Conservation (phyloP, 805 yeast genomes). For the Groenewaldozyma tartarivorans region DNA sequence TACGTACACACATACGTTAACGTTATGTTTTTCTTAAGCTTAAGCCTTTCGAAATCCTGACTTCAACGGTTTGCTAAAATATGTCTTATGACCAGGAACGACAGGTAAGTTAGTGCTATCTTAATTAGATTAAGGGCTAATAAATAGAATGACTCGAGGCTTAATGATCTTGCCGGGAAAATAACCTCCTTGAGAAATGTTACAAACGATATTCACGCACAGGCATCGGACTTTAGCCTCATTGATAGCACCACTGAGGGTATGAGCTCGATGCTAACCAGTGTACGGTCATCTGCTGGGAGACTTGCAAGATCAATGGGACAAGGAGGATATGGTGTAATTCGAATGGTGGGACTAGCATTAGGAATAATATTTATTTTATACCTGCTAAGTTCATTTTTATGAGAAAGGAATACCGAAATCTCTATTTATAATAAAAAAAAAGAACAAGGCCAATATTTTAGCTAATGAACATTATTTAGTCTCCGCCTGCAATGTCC, state of each 20-base stretch:
- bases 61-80: no score
- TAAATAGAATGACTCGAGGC: constrained; percentile 56
- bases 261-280: constrained; percentile 39
- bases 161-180: constrained; percentile 56
- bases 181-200: constrained; percentile 54
- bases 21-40: no score
- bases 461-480: no score
- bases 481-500: constrained; percentile 14
- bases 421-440: not conserved
- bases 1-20: no score
- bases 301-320: constrained; percentile 45
- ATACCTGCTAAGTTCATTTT: constrained; percentile 44
- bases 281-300: constrained; percentile 42
- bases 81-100: not conserved
- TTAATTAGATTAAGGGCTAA: not conserved
- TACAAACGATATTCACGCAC: constrained; percentile 57
- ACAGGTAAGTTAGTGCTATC: not conserved
- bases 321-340: constrained; percentile 46
- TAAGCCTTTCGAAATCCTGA: no score
- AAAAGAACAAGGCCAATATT: not conserved
- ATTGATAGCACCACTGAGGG: constrained; percentile 38
- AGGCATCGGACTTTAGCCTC: constrained; percentile 42
- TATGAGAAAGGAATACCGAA: constrained; percentile 22
- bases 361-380: constrained; percentile 45
- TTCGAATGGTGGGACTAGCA: constrained; percentile 51